Conservation (phyloP, 1,284 basidiomycete genomes). For the Cronartium ribicola region DNA sequence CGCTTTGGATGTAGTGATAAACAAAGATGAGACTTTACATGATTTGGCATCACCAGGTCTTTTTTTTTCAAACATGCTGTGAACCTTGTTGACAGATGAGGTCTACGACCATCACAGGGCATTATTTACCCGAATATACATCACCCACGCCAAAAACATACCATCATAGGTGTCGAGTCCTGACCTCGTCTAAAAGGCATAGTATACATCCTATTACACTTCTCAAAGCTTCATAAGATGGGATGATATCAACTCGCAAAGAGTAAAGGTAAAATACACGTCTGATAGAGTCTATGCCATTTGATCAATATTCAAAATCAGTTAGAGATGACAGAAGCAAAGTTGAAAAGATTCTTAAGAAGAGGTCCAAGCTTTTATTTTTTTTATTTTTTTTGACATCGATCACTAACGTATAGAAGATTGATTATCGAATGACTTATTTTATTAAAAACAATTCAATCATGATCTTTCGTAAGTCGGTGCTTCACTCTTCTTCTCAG, state of each 20-base stretch:
- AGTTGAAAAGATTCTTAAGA: background rate
- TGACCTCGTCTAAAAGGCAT: too few relatives aligned
- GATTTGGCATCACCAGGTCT: too few relatives aligned
- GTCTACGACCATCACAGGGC: too few relatives aligned
- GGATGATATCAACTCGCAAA: background rate
- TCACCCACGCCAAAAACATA: too few relatives aligned
- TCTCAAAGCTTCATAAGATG: too few relatives aligned
- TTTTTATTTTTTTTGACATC: background rate
- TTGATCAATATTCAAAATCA: background rate
- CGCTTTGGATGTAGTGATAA: too few relatives aligned
- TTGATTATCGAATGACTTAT: background rate
- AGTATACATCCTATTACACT: too few relatives aligned
- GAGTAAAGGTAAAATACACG: background rate
- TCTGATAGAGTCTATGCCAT: background rate
- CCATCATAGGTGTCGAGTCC: too few relatives aligned
- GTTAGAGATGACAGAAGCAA: background rate
- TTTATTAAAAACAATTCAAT: background rate
- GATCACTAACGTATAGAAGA: background rate
- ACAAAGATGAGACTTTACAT: too few relatives aligned
- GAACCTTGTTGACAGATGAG: too few relatives aligned
- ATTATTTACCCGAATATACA: too few relatives aligned
- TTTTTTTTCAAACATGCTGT: too few relatives aligned
- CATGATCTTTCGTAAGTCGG: conserved; percentile 36
- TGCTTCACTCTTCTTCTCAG: conserved; percentile 27
- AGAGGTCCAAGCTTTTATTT: background rate